Evolutionary conservation across 1,284 basidiomycete species (phyloP).

Genomic region (Cronartium quercuum): DNA sequence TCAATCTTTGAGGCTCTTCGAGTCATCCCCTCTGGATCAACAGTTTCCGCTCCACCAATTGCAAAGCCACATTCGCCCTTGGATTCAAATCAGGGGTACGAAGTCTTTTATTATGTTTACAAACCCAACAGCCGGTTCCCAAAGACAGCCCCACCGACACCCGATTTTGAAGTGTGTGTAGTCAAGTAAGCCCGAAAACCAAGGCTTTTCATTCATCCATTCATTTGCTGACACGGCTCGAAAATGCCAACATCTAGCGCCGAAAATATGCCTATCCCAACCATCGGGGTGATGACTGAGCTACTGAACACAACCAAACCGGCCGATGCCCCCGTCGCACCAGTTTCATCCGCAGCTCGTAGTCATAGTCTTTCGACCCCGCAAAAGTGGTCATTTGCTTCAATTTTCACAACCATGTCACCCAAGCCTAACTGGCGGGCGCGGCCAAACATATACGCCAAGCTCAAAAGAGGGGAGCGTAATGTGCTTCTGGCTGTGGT

Average conservation of each 20-base stretch:
- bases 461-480: slow-evolving; percentile 21
- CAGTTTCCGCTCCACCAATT: not conserved
- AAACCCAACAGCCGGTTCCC: slow-evolving; percentile 37
- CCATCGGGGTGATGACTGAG: not conserved
- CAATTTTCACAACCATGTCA: not conserved
- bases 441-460: slow-evolving; percentile 27
- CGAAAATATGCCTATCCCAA: slow-evolving; percentile 23
- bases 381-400: not conserved
- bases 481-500: slow-evolving; percentile 20
- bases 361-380: not conserved
- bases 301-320: slow-evolving; percentile 20
- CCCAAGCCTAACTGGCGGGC: not conserved
- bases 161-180: slow-evolving; percentile 36
- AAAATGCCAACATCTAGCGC: not conserved
- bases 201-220: not conserved
- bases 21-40: slow-evolving; percentile 22
- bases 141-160: slow-evolving; percentile 13
- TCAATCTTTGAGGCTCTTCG: slow-evolving; percentile 27
- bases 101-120: slow-evolving; percentile 37
- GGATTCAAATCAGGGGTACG: slow-evolving; percentile 2
- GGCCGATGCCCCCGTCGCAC: not conserved
- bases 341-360: not conserved
- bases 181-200: slow-evolving; percentile 17
- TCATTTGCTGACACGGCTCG: not conserved
- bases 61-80: not conserved